Evolutionary conservation across 176 grass and related monocot genomes (phyloP).

Genomic region (Oryza brachyantha): DNA sequence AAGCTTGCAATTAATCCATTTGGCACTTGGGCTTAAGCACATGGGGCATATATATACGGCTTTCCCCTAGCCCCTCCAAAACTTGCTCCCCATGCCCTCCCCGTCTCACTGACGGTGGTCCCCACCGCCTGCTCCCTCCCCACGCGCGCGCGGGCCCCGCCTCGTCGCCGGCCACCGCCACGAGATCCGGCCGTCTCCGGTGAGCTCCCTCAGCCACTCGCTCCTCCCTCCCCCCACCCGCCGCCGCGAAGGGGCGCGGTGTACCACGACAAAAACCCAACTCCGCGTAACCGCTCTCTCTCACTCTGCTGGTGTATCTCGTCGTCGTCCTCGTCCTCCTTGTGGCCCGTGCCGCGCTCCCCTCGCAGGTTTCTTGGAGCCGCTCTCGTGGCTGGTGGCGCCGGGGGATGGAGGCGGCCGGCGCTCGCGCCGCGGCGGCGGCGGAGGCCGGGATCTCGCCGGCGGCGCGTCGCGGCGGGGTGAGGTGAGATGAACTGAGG

Average conservation of each 20-base stretch:
- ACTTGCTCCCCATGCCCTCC: slow-evolving; percentile 28
- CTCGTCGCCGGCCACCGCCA: slow-evolving; percentile 11
- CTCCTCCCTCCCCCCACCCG: not conserved
- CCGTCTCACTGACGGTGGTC: slow-evolving; percentile 53
- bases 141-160: slow-evolving; percentile 14
- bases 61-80: slow-evolving; percentile 17
- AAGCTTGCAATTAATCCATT: slow-evolving; percentile 26
- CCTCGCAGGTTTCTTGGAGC: slow-evolving; percentile 33
- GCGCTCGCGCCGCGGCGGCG: slow-evolving; percentile 18
- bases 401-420: slow-evolving; percentile 34
- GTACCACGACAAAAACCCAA: not conserved
- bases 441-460: slow-evolving; percentile 44
- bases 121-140: slow-evolving; percentile 38
- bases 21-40: slow-evolving; percentile 17
- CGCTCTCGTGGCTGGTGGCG: slow-evolving; percentile 25
- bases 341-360: not conserved
- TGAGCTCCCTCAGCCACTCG: slow-evolving; percentile 10
- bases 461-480: slow-evolving; percentile 25
- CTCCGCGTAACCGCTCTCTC: slow-evolving; percentile 7
- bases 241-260: not conserved
- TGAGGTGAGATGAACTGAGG: too few relatives aligned
- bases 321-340: too few relatives aligned
- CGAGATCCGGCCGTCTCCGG: slow-evolving; percentile 26
- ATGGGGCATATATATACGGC: slow-evolving; percentile 37
- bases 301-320: too few relatives aligned